Conservation (phyloP, 805 yeast species). For the Tetrapisispora fleetii region DNA sequence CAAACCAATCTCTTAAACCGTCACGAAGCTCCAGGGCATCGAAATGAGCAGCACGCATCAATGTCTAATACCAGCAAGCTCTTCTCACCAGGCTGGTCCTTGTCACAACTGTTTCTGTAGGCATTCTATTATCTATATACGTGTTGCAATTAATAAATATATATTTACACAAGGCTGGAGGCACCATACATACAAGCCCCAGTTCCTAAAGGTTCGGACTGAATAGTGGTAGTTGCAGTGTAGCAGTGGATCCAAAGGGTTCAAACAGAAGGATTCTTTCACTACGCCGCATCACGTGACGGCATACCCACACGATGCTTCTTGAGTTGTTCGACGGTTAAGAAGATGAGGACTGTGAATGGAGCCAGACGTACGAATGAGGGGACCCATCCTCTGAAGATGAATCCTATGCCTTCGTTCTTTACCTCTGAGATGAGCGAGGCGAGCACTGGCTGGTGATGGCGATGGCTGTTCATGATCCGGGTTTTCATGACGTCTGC, state of each 20-base stretch:
- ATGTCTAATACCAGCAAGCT: neutral
- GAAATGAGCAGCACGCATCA: neutral
- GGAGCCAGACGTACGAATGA: constrained; percentile 82
- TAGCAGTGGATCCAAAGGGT: too few relatives aligned
- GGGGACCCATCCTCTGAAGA: constrained; percentile 89
- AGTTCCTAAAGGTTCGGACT: too few relatives aligned
- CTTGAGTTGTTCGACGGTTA: constrained; percentile 59
- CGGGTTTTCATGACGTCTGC: constrained; percentile 86
- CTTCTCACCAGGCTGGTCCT: too few relatives aligned
- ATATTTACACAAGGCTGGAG: neutral
- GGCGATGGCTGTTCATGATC: constrained; percentile 55
- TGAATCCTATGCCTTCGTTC: constrained; percentile 64
- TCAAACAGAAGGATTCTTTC: too few relatives aligned
- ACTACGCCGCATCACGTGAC: neutral
- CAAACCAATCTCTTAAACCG: neutral
- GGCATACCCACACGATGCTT: constrained; percentile 42
- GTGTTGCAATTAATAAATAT: neutral
- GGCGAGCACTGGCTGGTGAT: constrained; percentile 35
- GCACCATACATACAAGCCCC: too few relatives aligned
- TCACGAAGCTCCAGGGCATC: neutral
- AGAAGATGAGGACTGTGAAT: constrained; percentile 58
- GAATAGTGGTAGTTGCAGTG: too few relatives aligned
- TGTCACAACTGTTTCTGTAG: neutral
- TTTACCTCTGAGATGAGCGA: constrained; percentile 48
- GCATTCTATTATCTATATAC: neutral